Evolutionary conservation across 2,329 filamentous ascomycete species (phyloP).

Genomic region (Fusarium algeriense): DNA sequence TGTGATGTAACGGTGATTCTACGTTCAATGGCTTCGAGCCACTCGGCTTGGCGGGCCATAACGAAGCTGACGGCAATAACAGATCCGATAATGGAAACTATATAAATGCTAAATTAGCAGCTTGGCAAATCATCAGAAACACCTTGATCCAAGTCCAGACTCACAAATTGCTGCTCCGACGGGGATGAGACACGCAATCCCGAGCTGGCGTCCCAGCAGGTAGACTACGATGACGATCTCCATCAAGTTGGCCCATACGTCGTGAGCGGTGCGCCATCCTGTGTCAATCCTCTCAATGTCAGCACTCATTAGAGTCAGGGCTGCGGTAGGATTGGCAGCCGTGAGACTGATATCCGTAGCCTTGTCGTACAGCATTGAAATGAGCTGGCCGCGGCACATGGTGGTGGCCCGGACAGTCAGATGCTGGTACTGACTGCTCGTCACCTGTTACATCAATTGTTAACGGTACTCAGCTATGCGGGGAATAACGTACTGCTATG

Average conservation of each 20-base stretch:
- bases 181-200: conserved; percentile 26
- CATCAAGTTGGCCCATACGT: conserved; percentile 56
- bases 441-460: conserved; percentile 3
- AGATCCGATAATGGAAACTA: conserved; percentile 43
- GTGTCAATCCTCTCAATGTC: conserved; percentile 57
- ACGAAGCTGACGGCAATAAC: conserved; percentile 44
- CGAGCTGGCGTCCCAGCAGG: conserved; percentile 56
- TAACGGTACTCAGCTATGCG: too few species aligned
- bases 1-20: conserved; percentile 46
- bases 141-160: neutral
- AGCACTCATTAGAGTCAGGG: conserved; percentile 59
- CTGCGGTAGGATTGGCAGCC: conserved; percentile 51
- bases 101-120: neutral
- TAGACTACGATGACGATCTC: conserved; percentile 60
- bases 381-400: conserved; percentile 49
- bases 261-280: conserved; percentile 55
- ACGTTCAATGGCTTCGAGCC: conserved; percentile 48
- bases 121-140: too few species aligned
- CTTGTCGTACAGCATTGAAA: conserved; percentile 47
- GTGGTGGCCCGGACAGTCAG: conserved; percentile 46
- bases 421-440: conserved; percentile 29
- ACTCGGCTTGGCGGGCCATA: conserved; percentile 43
- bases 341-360: conserved; percentile 46
- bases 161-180: conserved; percentile 35
- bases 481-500: conserved; percentile 6